Evolutionary conservation across 176 grass and related monocot species (phyloP), one percentile per base, ranked within the genome.

Genomic region (Triticum urartu): DNA sequence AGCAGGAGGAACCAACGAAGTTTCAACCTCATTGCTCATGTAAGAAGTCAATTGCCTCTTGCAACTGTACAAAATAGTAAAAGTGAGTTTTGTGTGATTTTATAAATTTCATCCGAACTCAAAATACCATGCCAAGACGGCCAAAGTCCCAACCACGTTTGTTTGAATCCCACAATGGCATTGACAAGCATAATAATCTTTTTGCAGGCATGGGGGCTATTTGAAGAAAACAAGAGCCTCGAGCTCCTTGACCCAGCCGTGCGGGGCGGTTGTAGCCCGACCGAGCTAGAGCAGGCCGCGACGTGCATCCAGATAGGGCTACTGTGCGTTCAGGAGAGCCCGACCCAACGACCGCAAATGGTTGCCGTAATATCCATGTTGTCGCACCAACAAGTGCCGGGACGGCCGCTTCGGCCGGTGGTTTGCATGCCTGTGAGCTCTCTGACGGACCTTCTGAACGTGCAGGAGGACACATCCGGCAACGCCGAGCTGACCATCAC

Each of bases 311-410:
- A 90, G 21, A 71, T 90, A 4, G 88, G 71, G 15, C 63, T 90
- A 10, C 71, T 90, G 5, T 90, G 88, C 38, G 83, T 90, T 38
- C 88, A 90, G 72, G 88, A 86, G 48, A 36, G 88, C 79, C 63
- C 88, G 0, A 39, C 22, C 71, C 50, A 68, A 32, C 88, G 88
- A 56, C 71, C 83, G n/a, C 45, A 64, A 17, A 90, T 90, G 79
- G 48, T 38, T 1, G 50, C 47, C n/a, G 71, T 82, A 22, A 90
- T 86, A 79, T 63, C n/a, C 26, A 90, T 86, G 88, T 14, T 90
- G 36, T 71, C 15, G 50, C 79, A 38, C 48, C 63, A 86, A 56
- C 75, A 63, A 2, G 72, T 39, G 30, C 50, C 39, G 36, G 6
- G 36, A 18, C 62, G 22, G 15, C 88, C 83, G 11, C 70, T 39